A percentile compares a stretch with the other conserved stretches of the same genome.
These are phyloP conservation scores for Aegilops speltoides DNA, from an alignment of 176 grass and related monocot species.

Conservation along the genomic window DNA sequence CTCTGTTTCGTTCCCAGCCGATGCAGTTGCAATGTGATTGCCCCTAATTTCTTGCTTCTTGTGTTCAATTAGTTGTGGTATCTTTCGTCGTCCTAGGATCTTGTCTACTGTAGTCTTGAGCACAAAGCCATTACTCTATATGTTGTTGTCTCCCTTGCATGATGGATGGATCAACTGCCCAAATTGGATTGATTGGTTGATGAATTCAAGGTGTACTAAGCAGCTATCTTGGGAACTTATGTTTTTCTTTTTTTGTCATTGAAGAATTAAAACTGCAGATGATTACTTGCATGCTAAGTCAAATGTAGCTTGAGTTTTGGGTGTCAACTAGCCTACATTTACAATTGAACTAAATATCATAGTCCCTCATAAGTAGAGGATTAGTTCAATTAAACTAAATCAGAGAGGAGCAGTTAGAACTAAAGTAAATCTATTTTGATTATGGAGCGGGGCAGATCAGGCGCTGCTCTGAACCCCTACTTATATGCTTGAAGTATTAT, in stretches of 20 bases:
- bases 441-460: no score
- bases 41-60: no score
- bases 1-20: background rate
- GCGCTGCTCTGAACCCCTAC: background rate
- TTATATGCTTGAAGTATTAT: background rate
- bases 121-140: background rate
- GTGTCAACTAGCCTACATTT: background rate
- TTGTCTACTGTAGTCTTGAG: no score
- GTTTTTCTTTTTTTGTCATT: background rate
- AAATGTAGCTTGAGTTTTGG: background rate
- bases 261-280: background rate
- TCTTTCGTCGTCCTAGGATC: no score
- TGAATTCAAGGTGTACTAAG: background rate
- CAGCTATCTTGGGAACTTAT: background rate
- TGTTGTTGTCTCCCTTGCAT: background rate
- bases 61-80: no score
- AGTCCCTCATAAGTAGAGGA: no score
- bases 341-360: background rate
- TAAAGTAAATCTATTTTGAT: no score
- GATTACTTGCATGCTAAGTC: background rate
- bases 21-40: no score
- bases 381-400: no score
- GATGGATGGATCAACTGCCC: background rate
- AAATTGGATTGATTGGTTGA: no score
- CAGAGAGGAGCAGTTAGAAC: no score